Base-by-base conservation (phyloP, 1,139 yeast species). In the Debaryomyces robertsiae region DNA sequence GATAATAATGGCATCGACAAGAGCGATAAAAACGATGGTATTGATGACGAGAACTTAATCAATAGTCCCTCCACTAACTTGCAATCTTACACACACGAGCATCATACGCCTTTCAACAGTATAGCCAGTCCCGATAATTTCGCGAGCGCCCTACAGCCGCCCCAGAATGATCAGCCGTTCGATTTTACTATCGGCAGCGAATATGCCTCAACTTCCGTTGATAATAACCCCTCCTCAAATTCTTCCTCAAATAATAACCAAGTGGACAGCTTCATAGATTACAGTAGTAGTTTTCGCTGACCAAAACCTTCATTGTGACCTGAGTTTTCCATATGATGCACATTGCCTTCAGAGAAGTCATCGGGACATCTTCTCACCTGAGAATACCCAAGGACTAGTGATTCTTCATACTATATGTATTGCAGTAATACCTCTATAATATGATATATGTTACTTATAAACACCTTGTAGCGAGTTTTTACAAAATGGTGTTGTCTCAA, bases 261-360 rank as follows among this genome's bases (percentile, higher is more conserved):
- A n/a, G 54, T 53, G 32, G 61, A 65, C 32, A 56, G 55, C 28
- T 63, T 60, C 41, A 62, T 64, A 28, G 69, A 64, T 45, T 64
- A 56, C 42, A 51, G 48, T 39, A 43, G 46, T 36, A 47, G 53
- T 33, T 56, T 49, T 29, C 49, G 47, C 27, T 43, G 24, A 30
- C 27, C 28, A 19, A 19, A 19, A 19, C 7, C 22, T 19, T 19
- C 5, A 6, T 19, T 7, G 7, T 19, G 22, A 19, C 22, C 7
- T 7, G 22, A 19, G 22, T 7, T 19, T 19, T 19, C 22, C 22
- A n/a, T n/a, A n/a, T n/a, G n/a, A n/a, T n/a, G n/a, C n/a, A n/a
- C n/a, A n/a, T n/a, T n/a, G n/a, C n/a, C n/a, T n/a, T n/a, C n/a
- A n/a, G n/a, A n/a, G n/a, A n/a, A n/a, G n/a, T n/a, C n/a, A n/a